Percentiles rank a stretch among this genome's conserved stretches.
Conservation (phyloP, 75 land plant species). For the Pseudotsuga menziesii region DNA sequence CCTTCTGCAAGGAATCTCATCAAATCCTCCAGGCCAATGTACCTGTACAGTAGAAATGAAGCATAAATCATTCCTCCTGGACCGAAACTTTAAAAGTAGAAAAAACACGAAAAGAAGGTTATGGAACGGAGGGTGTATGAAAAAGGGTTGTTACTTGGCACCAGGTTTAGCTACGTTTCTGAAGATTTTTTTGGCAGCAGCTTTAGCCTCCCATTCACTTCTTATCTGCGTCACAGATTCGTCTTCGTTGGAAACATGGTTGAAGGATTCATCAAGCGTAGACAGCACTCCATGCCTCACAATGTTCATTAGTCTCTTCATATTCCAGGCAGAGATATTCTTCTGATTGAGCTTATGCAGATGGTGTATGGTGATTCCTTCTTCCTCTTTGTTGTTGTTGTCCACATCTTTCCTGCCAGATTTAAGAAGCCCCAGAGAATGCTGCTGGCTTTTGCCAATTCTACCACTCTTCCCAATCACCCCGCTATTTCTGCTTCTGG, state of each 20-base stretch:
- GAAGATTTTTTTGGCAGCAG: constrained; percentile 71
- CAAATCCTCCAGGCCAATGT: constrained; percentile 59
- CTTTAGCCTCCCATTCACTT: constrained; percentile 70
- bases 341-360: constrained; percentile 66
- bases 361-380: constrained; percentile 47
- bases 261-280: constrained; percentile 55
- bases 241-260: constrained; percentile 17
- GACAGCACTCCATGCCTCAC: constrained; percentile 53
- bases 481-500: neutral
- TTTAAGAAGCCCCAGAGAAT: neutral
- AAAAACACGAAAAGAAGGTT: neutral
- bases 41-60: constrained; percentile 22
- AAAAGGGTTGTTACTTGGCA: constrained; percentile 27
- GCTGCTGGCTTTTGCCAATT: constrained; percentile 19
- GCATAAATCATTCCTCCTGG: neutral
- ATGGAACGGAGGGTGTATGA: neutral
- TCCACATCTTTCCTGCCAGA: constrained; percentile 4
- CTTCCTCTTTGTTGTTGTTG: constrained; percentile 11
- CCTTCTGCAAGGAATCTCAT: constrained; percentile 75
- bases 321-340: constrained; percentile 84
- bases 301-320: constrained; percentile 70
- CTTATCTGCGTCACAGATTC: constrained; percentile 43
- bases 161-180: constrained; percentile 61
- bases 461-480: constrained; percentile 20
- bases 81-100: neutral